A percentile compares a stretch with the other conserved stretches of the same genome.
phyloP scores from a whole-genome alignment of 139 green algal genomes.

The Auxenochlorella protothecoides region DNA sequence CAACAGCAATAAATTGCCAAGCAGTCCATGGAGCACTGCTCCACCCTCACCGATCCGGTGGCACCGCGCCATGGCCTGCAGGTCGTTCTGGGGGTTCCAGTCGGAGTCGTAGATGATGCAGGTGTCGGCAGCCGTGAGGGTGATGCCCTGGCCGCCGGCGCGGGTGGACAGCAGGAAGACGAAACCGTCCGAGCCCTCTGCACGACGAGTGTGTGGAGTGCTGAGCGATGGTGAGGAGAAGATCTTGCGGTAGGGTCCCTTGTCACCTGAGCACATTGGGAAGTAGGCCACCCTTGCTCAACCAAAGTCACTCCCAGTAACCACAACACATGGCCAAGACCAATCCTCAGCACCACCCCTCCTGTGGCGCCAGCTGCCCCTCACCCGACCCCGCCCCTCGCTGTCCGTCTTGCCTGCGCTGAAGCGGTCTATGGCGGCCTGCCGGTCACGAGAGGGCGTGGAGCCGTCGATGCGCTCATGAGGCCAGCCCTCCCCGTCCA shows the following conservation, averaged over 20 bases:
- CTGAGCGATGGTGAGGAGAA: neutral
- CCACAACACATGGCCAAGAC: no score
- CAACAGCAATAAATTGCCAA: no score
- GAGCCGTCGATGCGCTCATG: conserved; percentile 81
- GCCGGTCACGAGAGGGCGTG: conserved; percentile 41
- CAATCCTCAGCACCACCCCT: no score
- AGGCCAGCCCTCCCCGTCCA: conserved; percentile 34
- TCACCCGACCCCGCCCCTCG: neutral
- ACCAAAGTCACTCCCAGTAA: no score
- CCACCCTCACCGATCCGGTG: conserved; percentile 82
- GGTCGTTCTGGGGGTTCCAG: conserved; percentile 90
- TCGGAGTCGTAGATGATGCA: conserved; percentile 92
- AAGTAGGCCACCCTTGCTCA: no score
- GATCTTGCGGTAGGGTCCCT: neutral
- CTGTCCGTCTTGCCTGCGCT: conserved; percentile 7
- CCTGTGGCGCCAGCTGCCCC: no score
- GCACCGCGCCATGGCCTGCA: conserved; percentile 91
- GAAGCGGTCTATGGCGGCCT: conserved; percentile 86
- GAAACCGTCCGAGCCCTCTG: conserved; percentile 46
- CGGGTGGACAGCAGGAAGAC: conserved; percentile 87
- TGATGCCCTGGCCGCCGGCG: conserved; percentile 92
- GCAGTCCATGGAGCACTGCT: no score
- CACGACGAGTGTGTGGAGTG: neutral
- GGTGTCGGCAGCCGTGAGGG: conserved; percentile 86
- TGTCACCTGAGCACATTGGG: no score